Conservation (phyloP, 345 rosid species). For the Gossypium anomalum region DNA sequence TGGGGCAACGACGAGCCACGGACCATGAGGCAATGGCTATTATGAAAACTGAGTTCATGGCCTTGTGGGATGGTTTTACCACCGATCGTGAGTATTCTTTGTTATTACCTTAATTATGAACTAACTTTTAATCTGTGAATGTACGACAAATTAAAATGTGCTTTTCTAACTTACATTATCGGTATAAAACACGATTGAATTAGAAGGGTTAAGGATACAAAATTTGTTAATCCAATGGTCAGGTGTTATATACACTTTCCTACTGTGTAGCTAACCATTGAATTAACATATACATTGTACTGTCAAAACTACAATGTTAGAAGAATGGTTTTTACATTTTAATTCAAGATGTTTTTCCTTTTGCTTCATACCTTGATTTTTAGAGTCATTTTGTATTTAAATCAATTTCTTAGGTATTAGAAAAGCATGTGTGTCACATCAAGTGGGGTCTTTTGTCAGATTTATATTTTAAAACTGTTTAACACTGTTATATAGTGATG, state of each 20-base stretch:
- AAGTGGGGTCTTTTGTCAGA: background rate
- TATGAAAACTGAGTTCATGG: conserved; percentile 98
- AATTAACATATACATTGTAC: background rate
- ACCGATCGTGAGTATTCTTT: conserved; percentile 76
- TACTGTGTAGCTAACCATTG: background rate
- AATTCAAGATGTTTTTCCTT: background rate
- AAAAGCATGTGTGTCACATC: background rate
- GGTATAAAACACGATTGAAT: background rate
- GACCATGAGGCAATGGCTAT: conserved; percentile 83
- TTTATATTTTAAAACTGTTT: background rate
- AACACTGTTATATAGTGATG: background rate
- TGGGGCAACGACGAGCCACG: conserved; percentile 79
- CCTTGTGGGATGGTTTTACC: conserved; percentile 96
- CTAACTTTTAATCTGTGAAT: background rate
- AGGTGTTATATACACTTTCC: background rate
- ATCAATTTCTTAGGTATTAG: background rate
- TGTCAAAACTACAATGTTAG: background rate
- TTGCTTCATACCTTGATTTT: background rate
- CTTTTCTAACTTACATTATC: background rate
- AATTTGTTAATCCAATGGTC: background rate
- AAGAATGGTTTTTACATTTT: background rate
- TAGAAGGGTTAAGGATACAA: background rate
- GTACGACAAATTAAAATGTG: conserved; percentile 1
- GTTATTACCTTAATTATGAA: background rate
- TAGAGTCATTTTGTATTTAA: background rate